Percentiles rank a stretch among this genome's conserved stretches.
Conservation (phyloP, 257 asterid species). For the Petunia axillaris region DNA sequence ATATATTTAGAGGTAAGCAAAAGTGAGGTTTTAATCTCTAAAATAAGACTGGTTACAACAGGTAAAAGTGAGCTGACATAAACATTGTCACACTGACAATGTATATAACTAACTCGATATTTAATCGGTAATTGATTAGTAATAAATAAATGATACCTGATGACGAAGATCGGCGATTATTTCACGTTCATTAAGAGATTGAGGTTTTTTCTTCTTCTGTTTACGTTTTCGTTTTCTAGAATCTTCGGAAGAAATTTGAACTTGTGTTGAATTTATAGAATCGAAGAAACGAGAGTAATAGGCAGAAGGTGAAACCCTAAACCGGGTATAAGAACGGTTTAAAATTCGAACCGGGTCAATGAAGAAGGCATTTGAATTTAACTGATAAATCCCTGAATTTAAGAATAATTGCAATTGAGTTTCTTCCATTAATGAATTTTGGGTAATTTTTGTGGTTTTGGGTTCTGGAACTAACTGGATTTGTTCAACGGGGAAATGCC, state of each 20-base stretch:
- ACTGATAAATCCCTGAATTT: constrained; percentile 53
- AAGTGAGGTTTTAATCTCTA: too few relatives aligned
- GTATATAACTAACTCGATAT: too few relatives aligned
- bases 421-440: constrained; percentile 45
- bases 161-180: constrained; percentile 80
- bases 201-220: constrained; percentile 43
- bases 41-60: too few relatives aligned
- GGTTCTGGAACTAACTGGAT: neutral
- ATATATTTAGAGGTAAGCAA: too few relatives aligned
- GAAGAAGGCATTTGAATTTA: constrained; percentile 51
- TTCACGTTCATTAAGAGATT: constrained; percentile 62
- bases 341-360: constrained; percentile 85
- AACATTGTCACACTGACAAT: too few relatives aligned
- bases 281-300: constrained; percentile 87
- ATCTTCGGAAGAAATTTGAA: constrained; percentile 22
- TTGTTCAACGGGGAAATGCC: neutral
- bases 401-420: constrained; percentile 43
- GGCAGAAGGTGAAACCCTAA: constrained; percentile 60
- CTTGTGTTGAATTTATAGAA: constrained; percentile 23
- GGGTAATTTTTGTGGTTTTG: neutral
- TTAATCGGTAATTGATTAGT: too few relatives aligned
- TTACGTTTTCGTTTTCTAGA: constrained; percentile 65
- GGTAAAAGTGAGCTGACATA: too few relatives aligned
- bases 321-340: constrained; percentile 68
- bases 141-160: constrained; percentile 46